A percentile compares a stretch with the other conserved stretches of the same genome.
These are phyloP conservation scores for Ogataea methylovora DNA, from an alignment of 805 yeast species.

Conservation along the genomic window DNA sequence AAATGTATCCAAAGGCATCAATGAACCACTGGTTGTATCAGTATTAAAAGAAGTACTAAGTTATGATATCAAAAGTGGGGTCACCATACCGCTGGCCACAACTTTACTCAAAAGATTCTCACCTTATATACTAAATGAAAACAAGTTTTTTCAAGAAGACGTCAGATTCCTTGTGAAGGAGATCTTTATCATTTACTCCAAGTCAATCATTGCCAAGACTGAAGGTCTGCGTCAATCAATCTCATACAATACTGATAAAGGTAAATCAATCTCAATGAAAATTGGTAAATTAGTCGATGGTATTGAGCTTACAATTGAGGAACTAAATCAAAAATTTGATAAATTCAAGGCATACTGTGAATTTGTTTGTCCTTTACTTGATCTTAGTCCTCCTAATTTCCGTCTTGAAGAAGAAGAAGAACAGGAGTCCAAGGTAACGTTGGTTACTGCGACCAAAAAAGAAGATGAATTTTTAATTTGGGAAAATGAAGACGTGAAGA, in stretches of 20 bases:
- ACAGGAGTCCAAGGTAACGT: constrained; percentile 17
- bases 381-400: constrained; percentile 29
- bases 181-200: constrained; percentile 34
- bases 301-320: constrained; percentile 14
- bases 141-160: constrained; percentile 20
- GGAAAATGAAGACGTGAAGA: constrained; percentile 59
- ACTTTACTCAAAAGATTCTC: constrained; percentile 44
- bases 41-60: constrained; percentile 37
- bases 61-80: constrained; percentile 25
- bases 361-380: constrained; percentile 34
- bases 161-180: constrained; percentile 24
- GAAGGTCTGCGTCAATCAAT: constrained; percentile 29
- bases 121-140: constrained; percentile 23
- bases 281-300: constrained; percentile 51
- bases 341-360: constrained; percentile 36
- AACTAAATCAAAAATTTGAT: constrained; percentile 27
- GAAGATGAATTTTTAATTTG: constrained; percentile 30
- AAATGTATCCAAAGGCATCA: constrained; percentile 20
- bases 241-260: constrained; percentile 28
- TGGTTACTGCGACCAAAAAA: constrained; percentile 14
- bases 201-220: constrained; percentile 32
- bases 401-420: constrained; percentile 20
- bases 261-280: constrained; percentile 51
- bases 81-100: constrained; percentile 30
- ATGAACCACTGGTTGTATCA: constrained; percentile 32